Base-by-base conservation (phyloP, 2,329 filamentous ascomycete species). In the Cyanodermella asteris region DNA sequence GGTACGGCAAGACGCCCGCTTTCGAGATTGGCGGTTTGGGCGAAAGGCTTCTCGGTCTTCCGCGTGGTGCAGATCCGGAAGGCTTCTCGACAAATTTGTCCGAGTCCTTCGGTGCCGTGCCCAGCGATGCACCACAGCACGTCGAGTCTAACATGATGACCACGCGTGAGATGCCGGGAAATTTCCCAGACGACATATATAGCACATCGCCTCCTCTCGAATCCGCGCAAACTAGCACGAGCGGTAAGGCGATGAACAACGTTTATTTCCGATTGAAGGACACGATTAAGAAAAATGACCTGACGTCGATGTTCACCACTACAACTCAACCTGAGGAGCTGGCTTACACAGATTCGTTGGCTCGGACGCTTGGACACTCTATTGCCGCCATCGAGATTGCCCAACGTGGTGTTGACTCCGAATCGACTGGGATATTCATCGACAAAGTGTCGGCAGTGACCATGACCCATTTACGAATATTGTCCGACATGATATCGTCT, bases 361-460 rank as follows among this genome's bases (percentile, higher is more conserved):
- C 52, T 27, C 45, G 44, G 29, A 52, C 42, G 10, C 67, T 93
- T 9, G 84, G 78, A 2, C 80, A 71, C 43, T 84, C 82, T 1
- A 81, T 97, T 30, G 72, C 81, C 6, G 71, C 81, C 0, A 70
- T 77, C 4, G 87, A 97, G 49, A 91, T 94, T 35, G 72, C 82
- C 34, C 81, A 93, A 44, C 73, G 87, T 37, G 87, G 87, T 5
- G 58, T 80, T 4, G 74, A 78, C 37, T 68, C 70, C 13, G 65
- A 74, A 34, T 62, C 65, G 23, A 72, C 76, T 27, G 60, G 68
- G 45, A 84, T 74, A 5, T 52, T 94, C 22, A 49, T 94, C 12
- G 74, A 84, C 35, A 81, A 72, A 39, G 73, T 94, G 25, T 72
- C 87, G 1, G 74, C 84, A 28, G 71, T 91, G 43, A 63, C 67